Base-by-base conservation (phyloP, 805 yeast genomes). In the Wickerhamiella alocasiicola region DNA sequence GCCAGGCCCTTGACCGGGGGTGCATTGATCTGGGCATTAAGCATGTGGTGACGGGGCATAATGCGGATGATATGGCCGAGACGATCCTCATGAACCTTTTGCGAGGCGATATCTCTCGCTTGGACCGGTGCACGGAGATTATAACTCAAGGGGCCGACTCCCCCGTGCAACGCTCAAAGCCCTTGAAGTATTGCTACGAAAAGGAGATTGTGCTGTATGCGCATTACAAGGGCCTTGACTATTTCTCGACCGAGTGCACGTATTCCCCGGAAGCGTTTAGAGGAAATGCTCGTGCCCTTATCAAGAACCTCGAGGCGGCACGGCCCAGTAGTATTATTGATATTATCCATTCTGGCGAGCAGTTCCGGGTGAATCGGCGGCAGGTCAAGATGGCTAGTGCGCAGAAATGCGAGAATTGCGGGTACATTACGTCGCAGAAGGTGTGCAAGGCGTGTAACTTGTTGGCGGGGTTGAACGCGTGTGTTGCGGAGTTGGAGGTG, bases 11-110 rank as follows among this genome's bases (percentile, higher is more conserved):
- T 36, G 99, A 91, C 59, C 68, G 99, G 50, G 99, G 98, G 2
- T 95, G 97, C 2, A 77, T 81, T 9, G 80, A 78, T 55, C 62
- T 88, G 18, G 84, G 78, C 0, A 85, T 91, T 39, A 68, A 70
- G 41, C 99, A 91, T 60, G 91, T 91, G 24, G 93, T 91, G 1
- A 91, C 99, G 0, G 99, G 99, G 2, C 99, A 91, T 61, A 91
- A 91, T 59, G 99, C 99, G 0, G 99, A 91, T 59, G 99, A 91
- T 62, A 81, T 91, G 83, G 99, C 99, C 1, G 99, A 91, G 55
- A 91, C 99, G 0, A 94, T 91, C 4, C 61, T 91, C 41, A 88
- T 91, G 97, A 91, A 91, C 59, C 61, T 91, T 32, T 63, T 91
- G 21, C 69, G 99, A 51, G 99, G 99, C n/a, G 99, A 91, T 56